Evolutionary conservation across 1,284 basidiomycete species (phyloP).

Genomic region (Mycosarcoma maydis): DNA sequence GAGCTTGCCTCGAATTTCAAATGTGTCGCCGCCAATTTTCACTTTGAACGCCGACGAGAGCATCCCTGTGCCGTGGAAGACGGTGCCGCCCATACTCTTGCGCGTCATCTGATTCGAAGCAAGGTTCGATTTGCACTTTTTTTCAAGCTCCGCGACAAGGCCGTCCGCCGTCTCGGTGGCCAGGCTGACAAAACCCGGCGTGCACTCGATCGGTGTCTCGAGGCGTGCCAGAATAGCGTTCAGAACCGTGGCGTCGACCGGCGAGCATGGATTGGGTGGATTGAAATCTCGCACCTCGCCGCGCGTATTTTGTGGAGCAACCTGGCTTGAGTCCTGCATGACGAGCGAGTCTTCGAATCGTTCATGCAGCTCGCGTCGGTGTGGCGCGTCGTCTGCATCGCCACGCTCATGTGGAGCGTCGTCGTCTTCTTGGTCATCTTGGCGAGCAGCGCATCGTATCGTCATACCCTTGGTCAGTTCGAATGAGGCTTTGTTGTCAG

Average conservation of each 20-base stretch:
- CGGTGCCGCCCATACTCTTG: conserved; percentile 62
- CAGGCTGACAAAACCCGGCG: conserved; percentile 76
- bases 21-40: conserved; percentile 22
- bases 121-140: conserved; percentile 67
- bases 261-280: conserved; percentile 86
- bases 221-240: conserved; percentile 75
- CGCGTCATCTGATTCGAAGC: conserved; percentile 44
- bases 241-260: conserved; percentile 78
- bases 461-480: conserved; percentile 48
- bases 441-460: conserved; percentile 20
- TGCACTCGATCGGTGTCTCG: conserved; percentile 71
- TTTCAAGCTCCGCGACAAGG: conserved; percentile 74
- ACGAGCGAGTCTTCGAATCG: conserved; percentile 34
- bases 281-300: conserved; percentile 2
- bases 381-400: conserved; percentile 9
- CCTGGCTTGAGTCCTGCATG: conserved; percentile 17
- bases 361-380: conserved; percentile 22
- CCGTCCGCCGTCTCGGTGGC: conserved; percentile 71
- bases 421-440: conserved; percentile 17
- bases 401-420: conserved; percentile 8
- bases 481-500: conserved; percentile 37
- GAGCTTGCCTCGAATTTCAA: conserved; percentile 78
- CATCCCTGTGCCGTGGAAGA: conserved; percentile 34
- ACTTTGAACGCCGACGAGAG: conserved; percentile 22
- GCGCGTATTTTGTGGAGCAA: neutral